Conservation (phyloP, 805 yeast species). For the Schwanniomyces sp. region DNA sequence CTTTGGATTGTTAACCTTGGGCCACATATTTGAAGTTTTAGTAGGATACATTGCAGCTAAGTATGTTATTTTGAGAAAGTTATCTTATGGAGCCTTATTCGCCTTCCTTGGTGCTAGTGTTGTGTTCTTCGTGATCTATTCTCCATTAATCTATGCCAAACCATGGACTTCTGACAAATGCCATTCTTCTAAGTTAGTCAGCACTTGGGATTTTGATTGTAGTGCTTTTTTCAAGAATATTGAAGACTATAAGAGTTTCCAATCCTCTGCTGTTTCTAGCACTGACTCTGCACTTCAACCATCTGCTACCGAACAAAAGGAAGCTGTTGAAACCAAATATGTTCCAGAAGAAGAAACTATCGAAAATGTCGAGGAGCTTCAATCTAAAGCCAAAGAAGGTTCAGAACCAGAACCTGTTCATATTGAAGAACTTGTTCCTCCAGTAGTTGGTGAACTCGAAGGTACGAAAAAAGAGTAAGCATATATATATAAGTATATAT, state of each 20-base stretch:
- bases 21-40: constrained; percentile 61
- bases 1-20: constrained; percentile 77
- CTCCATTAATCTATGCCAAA: constrained; percentile 75
- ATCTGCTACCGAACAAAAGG: constrained; percentile 12
- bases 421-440: constrained; percentile 9
- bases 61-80: constrained; percentile 39
- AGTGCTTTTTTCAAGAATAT: constrained; percentile 44
- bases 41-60: constrained; percentile 39
- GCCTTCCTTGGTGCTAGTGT: constrained; percentile 50
- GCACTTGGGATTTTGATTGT: constrained; percentile 91
- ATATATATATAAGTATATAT: not conserved
- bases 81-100: constrained; percentile 47
- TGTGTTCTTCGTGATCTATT: constrained; percentile 57
- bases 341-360: constrained; percentile 7
- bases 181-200: constrained; percentile 53
- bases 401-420: constrained; percentile 4
- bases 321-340: constrained; percentile 24
- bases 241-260: constrained; percentile 19
- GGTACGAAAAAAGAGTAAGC: constrained; percentile 7
- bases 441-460: constrained; percentile 11
- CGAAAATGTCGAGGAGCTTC: constrained; percentile 5
- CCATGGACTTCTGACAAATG: constrained; percentile 79
- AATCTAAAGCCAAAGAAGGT: constrained; percentile 3
- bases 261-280: constrained; percentile 6
- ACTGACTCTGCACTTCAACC: not conserved